A percentile compares a stretch with the other conserved stretches of the same genome.
Conservation (phyloP, 2,329 filamentous ascomycete species). For the Fusarium goolgardi region DNA sequence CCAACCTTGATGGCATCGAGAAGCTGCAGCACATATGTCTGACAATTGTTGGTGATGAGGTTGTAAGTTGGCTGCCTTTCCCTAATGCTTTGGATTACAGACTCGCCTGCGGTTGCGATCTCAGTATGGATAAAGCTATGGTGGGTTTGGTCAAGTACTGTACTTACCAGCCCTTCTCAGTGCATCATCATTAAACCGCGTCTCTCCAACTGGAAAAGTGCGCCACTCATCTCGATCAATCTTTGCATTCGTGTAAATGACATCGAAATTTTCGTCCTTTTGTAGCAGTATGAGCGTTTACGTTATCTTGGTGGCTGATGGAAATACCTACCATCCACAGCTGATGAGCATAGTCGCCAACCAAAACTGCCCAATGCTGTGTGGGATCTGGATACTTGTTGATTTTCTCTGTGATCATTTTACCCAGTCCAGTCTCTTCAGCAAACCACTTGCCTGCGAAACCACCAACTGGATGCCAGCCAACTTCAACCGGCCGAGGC, state of each 20-base stretch:
- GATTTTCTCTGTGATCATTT: constrained; percentile 66
- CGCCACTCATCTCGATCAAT: constrained; percentile 61
- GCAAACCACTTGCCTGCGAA: constrained; percentile 69
- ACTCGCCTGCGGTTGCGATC: constrained; percentile 54
- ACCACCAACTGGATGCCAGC: constrained; percentile 69
- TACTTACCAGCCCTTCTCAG: constrained; percentile 59
- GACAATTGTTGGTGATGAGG: constrained; percentile 70
- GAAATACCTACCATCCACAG: constrained; percentile 65
- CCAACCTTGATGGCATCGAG: constrained; percentile 66
- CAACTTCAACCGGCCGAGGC: constrained; percentile 59
- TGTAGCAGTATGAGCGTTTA: not conserved
- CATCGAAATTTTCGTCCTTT: constrained; percentile 64
- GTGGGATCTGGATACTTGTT: constrained; percentile 68
- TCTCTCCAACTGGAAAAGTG: constrained; percentile 63
- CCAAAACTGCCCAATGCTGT: constrained; percentile 70
- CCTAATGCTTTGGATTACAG: constrained; percentile 64
- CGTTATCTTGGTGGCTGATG: rapidly evolving
- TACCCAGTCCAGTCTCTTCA: constrained; percentile 65
- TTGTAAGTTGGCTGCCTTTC: constrained; percentile 64
- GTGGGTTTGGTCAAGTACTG: constrained; percentile 12
- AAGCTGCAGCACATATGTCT: constrained; percentile 65
- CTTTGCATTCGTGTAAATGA: constrained; percentile 67
- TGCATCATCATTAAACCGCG: constrained; percentile 66
- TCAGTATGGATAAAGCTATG: not conserved
- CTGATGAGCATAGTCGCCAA: constrained; percentile 66